Evolutionary conservation across 148 eudicot species (phyloP).

Genomic region (Rhododendron mucronatum): DNA sequence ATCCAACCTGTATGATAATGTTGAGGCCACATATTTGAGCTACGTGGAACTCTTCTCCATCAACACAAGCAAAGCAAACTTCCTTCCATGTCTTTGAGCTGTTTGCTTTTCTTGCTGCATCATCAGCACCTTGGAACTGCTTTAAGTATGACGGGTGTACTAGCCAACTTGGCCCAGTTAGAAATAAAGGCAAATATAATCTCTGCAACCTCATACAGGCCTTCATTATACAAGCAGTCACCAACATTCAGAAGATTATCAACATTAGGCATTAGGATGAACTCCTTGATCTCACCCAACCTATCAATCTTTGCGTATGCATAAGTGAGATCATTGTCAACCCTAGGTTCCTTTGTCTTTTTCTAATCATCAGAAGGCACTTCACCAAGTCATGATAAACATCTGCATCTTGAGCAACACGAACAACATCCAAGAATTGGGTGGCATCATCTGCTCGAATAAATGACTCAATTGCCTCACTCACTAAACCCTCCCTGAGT

Average conservation of each 20-base stretch:
- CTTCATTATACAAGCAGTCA: conserved; percentile 84
- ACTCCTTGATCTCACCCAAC: background rate
- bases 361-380: conserved; percentile 82
- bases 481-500: too few species aligned
- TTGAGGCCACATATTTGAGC: too few species aligned
- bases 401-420: conserved; percentile 73
- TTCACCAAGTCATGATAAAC: conserved; percentile 34
- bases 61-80: too few species aligned
- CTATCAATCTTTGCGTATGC: conserved; percentile 87
- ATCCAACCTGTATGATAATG: too few species aligned
- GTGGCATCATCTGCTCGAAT: conserved; percentile 95
- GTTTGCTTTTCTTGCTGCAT: too few species aligned
- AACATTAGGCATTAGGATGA: too few species aligned
- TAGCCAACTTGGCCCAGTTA: conserved; percentile 91
- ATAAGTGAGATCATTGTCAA: conserved; percentile 72
- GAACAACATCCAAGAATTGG: conserved; percentile 80
- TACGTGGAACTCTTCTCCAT: too few species aligned
- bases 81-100: too few species aligned
- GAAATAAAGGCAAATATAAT: conserved; percentile 90
- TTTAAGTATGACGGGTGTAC: too few species aligned
- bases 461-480: conserved; percentile 7
- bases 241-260: conserved; percentile 37
- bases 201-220: conserved; percentile 82
- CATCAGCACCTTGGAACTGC: too few species aligned
- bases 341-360: conserved; percentile 93